Conservation (phyloP, 805 yeast genomes). For the Cyberlindnera americana region DNA sequence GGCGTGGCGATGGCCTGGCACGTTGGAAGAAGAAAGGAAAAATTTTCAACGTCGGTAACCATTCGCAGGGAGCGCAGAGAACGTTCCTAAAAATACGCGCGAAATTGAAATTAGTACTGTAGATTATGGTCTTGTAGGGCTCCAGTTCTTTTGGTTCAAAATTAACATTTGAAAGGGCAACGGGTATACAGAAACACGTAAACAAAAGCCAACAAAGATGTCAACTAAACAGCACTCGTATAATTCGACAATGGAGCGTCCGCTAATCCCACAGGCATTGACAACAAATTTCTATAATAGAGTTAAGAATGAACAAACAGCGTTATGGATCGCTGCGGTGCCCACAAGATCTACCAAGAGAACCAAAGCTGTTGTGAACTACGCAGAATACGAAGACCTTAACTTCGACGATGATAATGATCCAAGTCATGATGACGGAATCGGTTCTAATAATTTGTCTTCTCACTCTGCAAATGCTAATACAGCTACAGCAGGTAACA, state of each 20-base stretch:
- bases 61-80: not conserved
- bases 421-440: conserved; percentile 20
- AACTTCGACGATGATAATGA: conserved; percentile 52
- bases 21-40: conserved; percentile 7
- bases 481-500: conserved; percentile 3
- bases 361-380: conserved; percentile 65
- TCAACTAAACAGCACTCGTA: not conserved
- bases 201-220: not conserved
- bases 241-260: conserved; percentile 23
- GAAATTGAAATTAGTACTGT: not conserved
- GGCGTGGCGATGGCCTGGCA: not conserved
- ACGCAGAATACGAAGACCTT: conserved; percentile 78
- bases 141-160: no score
- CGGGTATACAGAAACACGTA: not conserved
- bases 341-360: conserved; percentile 78
- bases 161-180: no score
- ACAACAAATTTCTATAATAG: conserved; percentile 73
- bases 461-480: conserved; percentile 1
- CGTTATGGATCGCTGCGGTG: conserved; percentile 67
- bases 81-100: conserved; percentile 4
- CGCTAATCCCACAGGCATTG: conserved; percentile 67
- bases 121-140: conserved; percentile 5
- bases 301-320: conserved; percentile 67
- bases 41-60: conserved; percentile 4
- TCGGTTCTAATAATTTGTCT: conserved; percentile 3